Evolutionary conservation across 306 rosid genomes (phyloP), one percentile per base, ranked within the genome.

Genomic region (Malus asiatica): DNA sequence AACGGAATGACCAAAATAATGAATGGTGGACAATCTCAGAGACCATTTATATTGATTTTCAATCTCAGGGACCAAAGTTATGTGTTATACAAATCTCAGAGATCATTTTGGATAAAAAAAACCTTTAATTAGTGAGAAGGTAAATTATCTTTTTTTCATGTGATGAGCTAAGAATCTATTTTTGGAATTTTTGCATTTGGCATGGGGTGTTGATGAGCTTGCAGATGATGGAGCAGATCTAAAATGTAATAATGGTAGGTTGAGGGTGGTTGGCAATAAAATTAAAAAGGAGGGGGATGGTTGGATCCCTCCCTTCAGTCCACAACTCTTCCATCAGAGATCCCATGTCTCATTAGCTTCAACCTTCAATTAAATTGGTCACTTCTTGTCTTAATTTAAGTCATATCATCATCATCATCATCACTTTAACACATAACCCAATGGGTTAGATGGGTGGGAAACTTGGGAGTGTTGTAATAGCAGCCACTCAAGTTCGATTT

Each of bases 181-280:
- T 35, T 66, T 66, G 25, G 51, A 66, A 48, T 25, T 74, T 48
- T 44, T 66, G 12, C 18, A 22, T 6, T 42, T 66, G 61, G n/a
- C 62, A 64, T 72, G 68, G 29, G 74, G 11, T 57, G 20, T 3
- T 35, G 55, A 63, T 55, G 65, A 66, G 66, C 66, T 66, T 66
- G 48, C 72, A 75, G 48, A 65, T 51, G 59, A 18, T 60, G 42
- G 44, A 60, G 22, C 57, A 32, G 32, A 62, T 74, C 60, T 44
- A 30, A 59, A 44, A 62, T 33, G 15, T 61, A 74, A 74, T 74
- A 62, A 62, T 45, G 70, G 77, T 74, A 61, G 68, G 72, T 58
- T 42, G 32, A 81, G 84, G 89, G 86, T 82, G 82, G 87, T 90
- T 89, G 78, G 81, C 79, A 72, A 76, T 73, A 52, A 71, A 76